A percentile compares a stretch with the other conserved stretches of the same genome.
Conservation (phyloP, 106 monocot genomes). For the Posidonia australis region DNA sequence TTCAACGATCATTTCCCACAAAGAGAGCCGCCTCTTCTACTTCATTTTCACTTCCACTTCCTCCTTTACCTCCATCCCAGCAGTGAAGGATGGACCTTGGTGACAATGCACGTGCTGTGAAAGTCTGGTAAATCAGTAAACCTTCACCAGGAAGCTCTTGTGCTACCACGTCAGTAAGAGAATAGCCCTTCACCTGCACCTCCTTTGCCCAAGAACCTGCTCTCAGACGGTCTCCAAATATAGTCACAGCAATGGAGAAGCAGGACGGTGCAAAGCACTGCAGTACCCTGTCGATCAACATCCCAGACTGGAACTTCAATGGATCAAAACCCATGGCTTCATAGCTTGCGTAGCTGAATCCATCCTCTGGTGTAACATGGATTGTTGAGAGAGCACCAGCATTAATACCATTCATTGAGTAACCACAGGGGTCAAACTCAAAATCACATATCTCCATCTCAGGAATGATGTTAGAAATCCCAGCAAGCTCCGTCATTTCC, state of each 20-base stretch:
- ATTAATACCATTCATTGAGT: slow-evolving; percentile 73
- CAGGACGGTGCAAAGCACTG: slow-evolving; percentile 22
- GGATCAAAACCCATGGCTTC: slow-evolving; percentile 74
- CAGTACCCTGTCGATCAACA: slow-evolving; percentile 41
- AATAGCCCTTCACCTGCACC: slow-evolving; percentile 17
- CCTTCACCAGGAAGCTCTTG: slow-evolving; percentile 28
- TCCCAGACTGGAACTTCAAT: slow-evolving; percentile 6
- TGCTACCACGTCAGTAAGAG: slow-evolving; percentile 7
- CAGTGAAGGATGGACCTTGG: slow-evolving; percentile 37
- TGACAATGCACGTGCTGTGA: slow-evolving; percentile 9
- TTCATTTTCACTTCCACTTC: slow-evolving; percentile 6
- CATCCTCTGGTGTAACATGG: slow-evolving; percentile 78
- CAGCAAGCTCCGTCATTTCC: slow-evolving; percentile 65
- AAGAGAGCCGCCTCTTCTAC: background rate
- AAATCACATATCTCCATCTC: slow-evolving; percentile 96
- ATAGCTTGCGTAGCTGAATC: slow-evolving; percentile 79
- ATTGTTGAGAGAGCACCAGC: slow-evolving; percentile 46
- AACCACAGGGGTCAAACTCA: slow-evolving; percentile 86
- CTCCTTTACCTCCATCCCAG: slow-evolving; percentile 23
- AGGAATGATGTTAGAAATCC: slow-evolving; percentile 64
- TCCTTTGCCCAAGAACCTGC: slow-evolving; percentile 18
- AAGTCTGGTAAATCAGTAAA: slow-evolving; percentile 32
- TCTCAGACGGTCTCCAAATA: slow-evolving; percentile 17
- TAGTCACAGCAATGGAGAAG: slow-evolving; percentile 36
- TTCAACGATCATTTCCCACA: background rate